These are phyloP conservation scores for Zoysia matrella DNA, from an alignment of 202 grass and related monocot genomes.

Conservation along the genomic window DNA sequence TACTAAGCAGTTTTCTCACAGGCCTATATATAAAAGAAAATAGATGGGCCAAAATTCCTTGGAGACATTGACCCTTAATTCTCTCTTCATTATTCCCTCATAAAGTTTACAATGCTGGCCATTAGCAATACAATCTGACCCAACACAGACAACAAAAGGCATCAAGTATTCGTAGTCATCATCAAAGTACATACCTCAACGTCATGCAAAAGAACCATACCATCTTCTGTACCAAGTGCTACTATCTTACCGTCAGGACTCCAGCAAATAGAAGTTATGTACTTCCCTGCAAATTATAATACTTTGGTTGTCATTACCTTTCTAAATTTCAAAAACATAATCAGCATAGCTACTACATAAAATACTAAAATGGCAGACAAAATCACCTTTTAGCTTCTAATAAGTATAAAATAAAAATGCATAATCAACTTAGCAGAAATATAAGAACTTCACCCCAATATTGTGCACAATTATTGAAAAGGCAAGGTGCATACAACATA, in stretches of 20 bases:
- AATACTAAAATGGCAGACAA: neutral
- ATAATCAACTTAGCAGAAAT: neutral
- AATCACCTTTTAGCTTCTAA: neutral
- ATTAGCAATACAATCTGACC: constrained; percentile 7
- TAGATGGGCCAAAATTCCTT: constrained; percentile 29
- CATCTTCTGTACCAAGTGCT: constrained; percentile 87
- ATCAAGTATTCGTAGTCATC: constrained; percentile 11
- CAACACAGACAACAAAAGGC: constrained; percentile 17
- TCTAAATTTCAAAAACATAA: constrained; percentile 2
- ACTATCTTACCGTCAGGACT: constrained; percentile 95
- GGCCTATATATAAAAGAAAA: constrained; percentile 11
- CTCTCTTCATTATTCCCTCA: constrained; percentile 10
- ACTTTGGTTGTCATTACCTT: constrained; percentile 23
- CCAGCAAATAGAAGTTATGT: constrained; percentile 90
- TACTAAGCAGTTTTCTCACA: neutral
- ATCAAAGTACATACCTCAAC: constrained; percentile 69
- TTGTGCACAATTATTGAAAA: constrained; percentile 9
- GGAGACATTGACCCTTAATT: constrained; percentile 13
- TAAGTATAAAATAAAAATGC: neutral
- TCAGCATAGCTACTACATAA: constrained; percentile 22
- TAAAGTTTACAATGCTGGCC: neutral
- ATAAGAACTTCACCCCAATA: neutral
- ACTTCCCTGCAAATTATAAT: constrained; percentile 65
- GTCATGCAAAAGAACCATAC: constrained; percentile 87
- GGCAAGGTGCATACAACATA: neutral